phyloP scores from a whole-genome alignment of 768 basidiomycete species.

The Macrocybe gigantea region DNA sequence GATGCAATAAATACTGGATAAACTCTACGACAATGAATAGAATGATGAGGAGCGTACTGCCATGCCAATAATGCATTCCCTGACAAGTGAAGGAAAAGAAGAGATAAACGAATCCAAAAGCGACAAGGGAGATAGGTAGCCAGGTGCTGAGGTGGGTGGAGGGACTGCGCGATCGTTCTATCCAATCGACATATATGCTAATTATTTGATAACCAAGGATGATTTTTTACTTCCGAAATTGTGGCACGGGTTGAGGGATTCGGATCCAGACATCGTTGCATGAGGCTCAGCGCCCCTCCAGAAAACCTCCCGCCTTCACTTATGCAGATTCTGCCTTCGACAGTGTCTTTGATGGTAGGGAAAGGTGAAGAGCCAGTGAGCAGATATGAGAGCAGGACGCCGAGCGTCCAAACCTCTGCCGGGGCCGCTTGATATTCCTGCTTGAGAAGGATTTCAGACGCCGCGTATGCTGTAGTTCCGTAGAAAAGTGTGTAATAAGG shows the following conservation, averaged over 20 bases:
- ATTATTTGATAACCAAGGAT: conserved; percentile 62
- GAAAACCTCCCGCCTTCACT: conserved; percentile 37
- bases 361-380: conserved; percentile 93
- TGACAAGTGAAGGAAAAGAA: too few relatives aligned
- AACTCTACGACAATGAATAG: conserved; percentile 1
- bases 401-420: conserved; percentile 95
- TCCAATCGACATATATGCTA: too few relatives aligned
- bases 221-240: conserved; percentile 74
- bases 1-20: conserved; percentile 2
- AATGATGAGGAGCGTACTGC: too few relatives aligned
- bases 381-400: conserved; percentile 91
- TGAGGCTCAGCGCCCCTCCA: conserved; percentile 49
- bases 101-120: too few relatives aligned
- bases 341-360: conserved; percentile 78
- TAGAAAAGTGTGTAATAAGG: conserved; percentile 79
- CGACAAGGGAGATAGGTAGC: too few relatives aligned
- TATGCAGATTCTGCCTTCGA: conserved; percentile 56
- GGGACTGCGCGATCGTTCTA: too few relatives aligned
- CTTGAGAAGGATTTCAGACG: conserved; percentile 89
- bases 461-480: conserved; percentile 93
- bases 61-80: too few relatives aligned
- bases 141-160: too few relatives aligned
- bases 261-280: conserved; percentile 77
- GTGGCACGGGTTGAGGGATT: conserved; percentile 77
- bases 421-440: conserved; percentile 88